Evolutionary conservation across 495 filamentous ascomycete species (phyloP), one percentile per base, ranked within the genome.

Genomic region (Endocarpon pusillum): DNA sequence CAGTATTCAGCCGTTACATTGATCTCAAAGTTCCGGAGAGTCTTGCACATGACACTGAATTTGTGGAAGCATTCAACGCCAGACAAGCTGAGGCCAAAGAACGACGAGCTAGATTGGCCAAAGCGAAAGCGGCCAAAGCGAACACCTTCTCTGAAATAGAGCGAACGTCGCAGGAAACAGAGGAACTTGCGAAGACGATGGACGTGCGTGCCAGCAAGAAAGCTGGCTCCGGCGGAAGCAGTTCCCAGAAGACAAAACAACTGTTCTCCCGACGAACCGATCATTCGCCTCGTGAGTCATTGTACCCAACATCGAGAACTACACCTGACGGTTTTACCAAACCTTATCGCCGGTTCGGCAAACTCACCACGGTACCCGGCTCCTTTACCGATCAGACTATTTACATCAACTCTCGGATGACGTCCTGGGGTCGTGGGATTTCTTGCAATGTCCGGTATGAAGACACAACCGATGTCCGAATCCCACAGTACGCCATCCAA

Each of bases 401-500:
- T 19, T 59, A 57, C 17, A 55, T 93, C 17, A 71, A 72, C 29
- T 57, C 67, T 17, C 69, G 69, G 9, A 48, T 78, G 51, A 71
- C 73, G 0, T 75, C 73, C 2, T 94, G 78, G 73, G 86, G 86
- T 21, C 73, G 86, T 11, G 64, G 68, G 0, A 49, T 44, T 0
- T 47, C 52, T 12, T 80, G 77, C 34, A 80, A 71, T 10, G 50
- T 75, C 34, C 53, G 70, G 19, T 75, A 82, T 43, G 49, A 67
- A 1, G 55, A 68, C 19, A 51, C 45, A 19, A 45, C 52, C 33
- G 78, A 93, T 39, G 66, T 57, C 3, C 75, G 71, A 15, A 71
- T 94, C 20, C 81, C 85, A 3, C 84, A 84, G 44, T 71, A 72
- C 35, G 84, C 76, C n/a, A 67, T 91, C 42, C 73, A 77, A 41